Conservation (phyloP, 1,139 yeast species). For the Saccharomyces hybrid region DNA sequence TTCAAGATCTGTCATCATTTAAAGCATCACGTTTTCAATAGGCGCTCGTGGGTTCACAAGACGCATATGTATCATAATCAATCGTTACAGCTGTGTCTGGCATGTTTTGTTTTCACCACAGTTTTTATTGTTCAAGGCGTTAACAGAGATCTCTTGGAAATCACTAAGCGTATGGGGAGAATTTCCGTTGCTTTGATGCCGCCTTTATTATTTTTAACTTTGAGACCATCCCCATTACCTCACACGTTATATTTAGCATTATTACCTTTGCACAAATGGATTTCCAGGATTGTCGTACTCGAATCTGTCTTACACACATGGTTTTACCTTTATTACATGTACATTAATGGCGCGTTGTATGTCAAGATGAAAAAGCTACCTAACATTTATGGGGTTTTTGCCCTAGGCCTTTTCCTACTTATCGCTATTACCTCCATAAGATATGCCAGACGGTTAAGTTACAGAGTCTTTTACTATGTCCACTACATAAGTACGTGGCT, state of each 20-base stretch:
- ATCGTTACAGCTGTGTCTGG: conserved; percentile 16
- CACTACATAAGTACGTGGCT: conserved; percentile 68
- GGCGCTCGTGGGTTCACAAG: conserved; percentile 17
- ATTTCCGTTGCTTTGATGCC: conserved; percentile 61
- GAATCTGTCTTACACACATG: conserved; percentile 48
- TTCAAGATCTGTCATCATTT: conserved; percentile 21
- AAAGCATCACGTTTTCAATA: conserved; percentile 18
- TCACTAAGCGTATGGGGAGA: conserved; percentile 38
- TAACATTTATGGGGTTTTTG: conserved; percentile 58
- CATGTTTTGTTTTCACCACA: conserved; percentile 10
- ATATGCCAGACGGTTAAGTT: conserved; percentile 46
- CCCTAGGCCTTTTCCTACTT: conserved; percentile 37
- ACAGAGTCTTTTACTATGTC: conserved; percentile 51
- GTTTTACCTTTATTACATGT: conserved; percentile 39
- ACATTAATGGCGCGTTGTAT: conserved; percentile 38
- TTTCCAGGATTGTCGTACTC: conserved; percentile 54
- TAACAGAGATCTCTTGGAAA: conserved; percentile 20
- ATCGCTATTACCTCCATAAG: conserved; percentile 51
- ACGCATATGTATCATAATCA: conserved; percentile 24
- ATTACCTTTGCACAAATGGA: conserved; percentile 69
- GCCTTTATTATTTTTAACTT: conserved; percentile 48
- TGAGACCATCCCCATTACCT: conserved; percentile 55
- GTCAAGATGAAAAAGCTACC: conserved; percentile 37
- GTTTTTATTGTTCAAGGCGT: neutral
- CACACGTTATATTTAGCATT: conserved; percentile 49